A percentile compares a stretch with the other conserved stretches of the same genome.
Conservation (phyloP, 2,329 filamentous ascomycete genomes). For the Apiospora koreana region DNA sequence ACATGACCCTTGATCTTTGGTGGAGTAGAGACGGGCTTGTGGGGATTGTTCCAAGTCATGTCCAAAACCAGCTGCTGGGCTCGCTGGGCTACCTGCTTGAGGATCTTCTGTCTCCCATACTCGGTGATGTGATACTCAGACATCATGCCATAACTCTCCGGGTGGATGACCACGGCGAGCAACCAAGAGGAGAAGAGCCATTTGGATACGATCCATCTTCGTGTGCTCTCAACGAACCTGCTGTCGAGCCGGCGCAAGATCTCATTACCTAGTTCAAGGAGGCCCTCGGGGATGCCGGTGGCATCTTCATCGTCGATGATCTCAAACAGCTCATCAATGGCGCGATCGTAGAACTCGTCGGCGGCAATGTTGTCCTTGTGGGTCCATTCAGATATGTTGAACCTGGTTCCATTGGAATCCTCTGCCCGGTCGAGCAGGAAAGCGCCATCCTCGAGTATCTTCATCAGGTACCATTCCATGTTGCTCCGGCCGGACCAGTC, state of each 20-base stretch:
- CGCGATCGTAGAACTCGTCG: slow-evolving; percentile 85
- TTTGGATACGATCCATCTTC: slow-evolving; percentile 82
- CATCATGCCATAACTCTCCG: slow-evolving; percentile 79
- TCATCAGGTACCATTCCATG: slow-evolving; percentile 93
- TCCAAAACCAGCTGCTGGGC: slow-evolving; percentile 80
- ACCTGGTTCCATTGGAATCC: slow-evolving; percentile 71
- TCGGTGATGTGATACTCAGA: slow-evolving; percentile 91
- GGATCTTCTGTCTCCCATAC: slow-evolving; percentile 80
- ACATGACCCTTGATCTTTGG: slow-evolving; percentile 67
- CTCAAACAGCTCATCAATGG: slow-evolving; percentile 79
- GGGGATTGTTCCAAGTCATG: slow-evolving; percentile 64
- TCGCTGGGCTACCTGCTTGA: slow-evolving; percentile 77
- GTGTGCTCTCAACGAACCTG: slow-evolving; percentile 71
- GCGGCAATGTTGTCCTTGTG: slow-evolving; percentile 79
- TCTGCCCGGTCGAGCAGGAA: slow-evolving; percentile 87
- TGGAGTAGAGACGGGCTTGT: slow-evolving; percentile 62
- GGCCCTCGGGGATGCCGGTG: slow-evolving; percentile 82
- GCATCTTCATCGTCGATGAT: slow-evolving; percentile 82
- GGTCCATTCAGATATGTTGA: slow-evolving; percentile 72
- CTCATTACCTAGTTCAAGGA: slow-evolving; percentile 81
- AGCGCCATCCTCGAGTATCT: slow-evolving; percentile 87
- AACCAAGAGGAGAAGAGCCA: slow-evolving; percentile 93
- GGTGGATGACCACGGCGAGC: slow-evolving; percentile 80
- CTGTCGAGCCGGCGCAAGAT: slow-evolving; percentile 76
- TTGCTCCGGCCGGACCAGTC: slow-evolving; percentile 89